Base-by-base conservation (phyloP, 345 rosid genomes). In the Orychophragmus violaceus region DNA sequence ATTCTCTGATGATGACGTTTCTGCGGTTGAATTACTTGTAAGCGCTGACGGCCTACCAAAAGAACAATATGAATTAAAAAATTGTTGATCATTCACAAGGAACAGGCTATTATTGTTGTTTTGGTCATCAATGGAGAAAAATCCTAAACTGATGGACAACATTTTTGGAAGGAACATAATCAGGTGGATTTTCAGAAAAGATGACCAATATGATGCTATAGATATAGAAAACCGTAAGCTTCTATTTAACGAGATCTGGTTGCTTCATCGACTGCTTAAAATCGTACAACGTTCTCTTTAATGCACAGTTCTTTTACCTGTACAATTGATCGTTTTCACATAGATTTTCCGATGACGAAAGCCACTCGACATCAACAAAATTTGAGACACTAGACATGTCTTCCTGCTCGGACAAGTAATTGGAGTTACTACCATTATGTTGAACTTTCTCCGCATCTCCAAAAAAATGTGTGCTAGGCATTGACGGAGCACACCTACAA, bases 361-460 rank as follows among this genome's bases (percentile, higher is more conserved):
- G 83, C 91, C 91, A 83, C 72, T 89, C 98, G 17, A 89, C 62
- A 75, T 87, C 97, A 71, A 92, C 77, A 78, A 92, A 92, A 74
- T 92, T 92, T 22, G 95, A 92, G 80, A 71, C 81, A 70, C 72
- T 89, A 57, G 79, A 79, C 36, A 64, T 54, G 75, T 83, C 93
- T 59, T 85, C 83, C 25, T 81, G 76, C 57, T 83, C 91, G 13
- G 83, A 81, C 68, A 75, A 84, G 89, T 19, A 77, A 56, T 78
- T 61, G 51, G 72, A 84, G 70, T 81, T 85, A 65, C 69, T 75
- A 77, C 81, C 79, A 59, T 75, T 66, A 66, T 7, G 78, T 33
- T 35, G 74, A 48, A 84, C 88, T 72, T 82, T 79, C 60, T 79
- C 88, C 68, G 61, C 65, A 39, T 84, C 88, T 74, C 93, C 93